phyloP scores from a whole-genome alignment of 352 stramenopile species.

The Phytopythium ostracodes region DNA sequence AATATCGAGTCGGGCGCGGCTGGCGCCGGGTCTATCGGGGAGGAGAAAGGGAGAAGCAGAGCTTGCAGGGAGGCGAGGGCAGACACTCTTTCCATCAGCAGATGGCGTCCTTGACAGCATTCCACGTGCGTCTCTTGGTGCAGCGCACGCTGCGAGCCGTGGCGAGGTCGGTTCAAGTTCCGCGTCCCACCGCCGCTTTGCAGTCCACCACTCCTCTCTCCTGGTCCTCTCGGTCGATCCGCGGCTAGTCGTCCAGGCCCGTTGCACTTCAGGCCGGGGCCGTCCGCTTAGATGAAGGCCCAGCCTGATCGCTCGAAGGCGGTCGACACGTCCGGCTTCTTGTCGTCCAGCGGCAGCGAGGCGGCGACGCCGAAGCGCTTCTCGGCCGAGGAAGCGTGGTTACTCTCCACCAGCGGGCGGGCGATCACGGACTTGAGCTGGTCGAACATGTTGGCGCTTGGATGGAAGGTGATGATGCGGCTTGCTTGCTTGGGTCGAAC shows the following conservation, averaged over 20 bases:
- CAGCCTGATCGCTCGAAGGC: slow-evolving; percentile 75
- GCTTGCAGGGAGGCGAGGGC: not conserved
- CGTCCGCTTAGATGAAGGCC: slow-evolving; percentile 57
- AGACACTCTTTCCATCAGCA: not conserved
- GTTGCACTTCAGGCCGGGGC: not conserved
- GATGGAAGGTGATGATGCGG: not conserved
- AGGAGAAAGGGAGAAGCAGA: not conserved
- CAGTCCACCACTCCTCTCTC: not conserved
- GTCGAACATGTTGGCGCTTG: slow-evolving; percentile 48
- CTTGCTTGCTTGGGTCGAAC: slow-evolving; percentile 9
- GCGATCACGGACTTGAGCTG: slow-evolving; percentile 67
- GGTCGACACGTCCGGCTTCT: slow-evolving; percentile 53
- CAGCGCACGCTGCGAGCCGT: not conserved
- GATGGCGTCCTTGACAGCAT: not conserved
- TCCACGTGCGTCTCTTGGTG: not conserved
- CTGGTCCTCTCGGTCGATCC: not conserved
- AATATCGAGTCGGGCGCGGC: slow-evolving; percentile 1
- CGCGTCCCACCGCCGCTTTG: not conserved
- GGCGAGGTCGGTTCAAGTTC: not conserved
- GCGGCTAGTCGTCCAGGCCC: not conserved
- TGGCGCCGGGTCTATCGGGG: not conserved
- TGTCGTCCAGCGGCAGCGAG: slow-evolving; percentile 28
- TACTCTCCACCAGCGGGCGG: slow-evolving; percentile 23
- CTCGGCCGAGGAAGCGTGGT: slow-evolving; percentile 21
- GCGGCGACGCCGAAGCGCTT: slow-evolving; percentile 28